A percentile compares a stretch with the other conserved stretches of the same genome.
phyloP scores from a whole-genome alignment of 495 filamentous ascomycete species.

The Barbatosphaeria neglecta region DNA sequence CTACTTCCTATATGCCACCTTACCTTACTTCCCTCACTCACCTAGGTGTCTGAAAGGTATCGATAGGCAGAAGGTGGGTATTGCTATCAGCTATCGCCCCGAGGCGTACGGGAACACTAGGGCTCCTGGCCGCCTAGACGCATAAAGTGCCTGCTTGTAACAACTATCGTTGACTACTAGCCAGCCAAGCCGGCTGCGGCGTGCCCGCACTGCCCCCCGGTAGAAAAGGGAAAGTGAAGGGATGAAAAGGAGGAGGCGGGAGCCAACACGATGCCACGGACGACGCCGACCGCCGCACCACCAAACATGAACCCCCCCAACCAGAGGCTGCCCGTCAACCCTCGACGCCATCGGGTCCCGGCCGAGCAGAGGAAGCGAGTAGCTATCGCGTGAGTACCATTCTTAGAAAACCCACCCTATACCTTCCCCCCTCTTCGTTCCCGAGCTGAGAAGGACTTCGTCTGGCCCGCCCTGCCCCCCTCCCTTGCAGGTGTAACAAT shows the following conservation, averaged over 20 bases:
- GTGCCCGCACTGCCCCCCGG: no score
- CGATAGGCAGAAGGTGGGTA: no score
- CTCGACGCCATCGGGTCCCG: slow-evolving; percentile 21
- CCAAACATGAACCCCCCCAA: background rate
- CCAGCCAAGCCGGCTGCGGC: no score
- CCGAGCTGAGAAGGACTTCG: background rate
- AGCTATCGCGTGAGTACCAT: slow-evolving; percentile 17
- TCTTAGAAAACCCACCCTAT: background rate
- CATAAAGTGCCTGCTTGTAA: no score
- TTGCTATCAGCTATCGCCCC: no score
- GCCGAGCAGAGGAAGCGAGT: slow-evolving; percentile 24
- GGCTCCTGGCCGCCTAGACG: no score
- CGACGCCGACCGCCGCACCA: background rate
- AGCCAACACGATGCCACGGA: background rate
- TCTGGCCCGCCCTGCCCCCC: background rate
- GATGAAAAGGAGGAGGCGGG: background rate
- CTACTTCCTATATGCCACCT: no score
- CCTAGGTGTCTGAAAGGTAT: no score
- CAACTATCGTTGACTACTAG: no score
- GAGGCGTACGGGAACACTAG: no score
- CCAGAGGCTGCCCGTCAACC: slow-evolving; percentile 22
- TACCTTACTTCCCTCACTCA: background rate
- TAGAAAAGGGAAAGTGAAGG: no score
- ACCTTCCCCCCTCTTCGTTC: no score
- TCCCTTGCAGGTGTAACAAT: slow-evolving; percentile 23